Base-by-base conservation (phyloP, 2,329 filamentous ascomycete species). In the Penicillium frequentans region DNA sequence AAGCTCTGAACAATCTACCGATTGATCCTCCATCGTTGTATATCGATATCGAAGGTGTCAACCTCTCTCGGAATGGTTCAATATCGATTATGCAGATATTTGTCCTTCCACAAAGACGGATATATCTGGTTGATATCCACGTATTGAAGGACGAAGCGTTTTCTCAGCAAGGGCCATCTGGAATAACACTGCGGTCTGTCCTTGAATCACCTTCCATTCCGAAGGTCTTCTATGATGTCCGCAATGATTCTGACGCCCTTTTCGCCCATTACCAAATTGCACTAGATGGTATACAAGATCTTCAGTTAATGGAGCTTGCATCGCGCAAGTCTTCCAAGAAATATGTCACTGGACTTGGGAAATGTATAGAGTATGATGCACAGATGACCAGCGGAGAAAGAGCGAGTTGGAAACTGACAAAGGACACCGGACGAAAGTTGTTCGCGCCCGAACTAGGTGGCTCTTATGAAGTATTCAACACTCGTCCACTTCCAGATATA, bases 221-320 rank as follows among this genome's bases (percentile, higher is more conserved):
- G 0, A 86, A 86, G 60, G 79, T 81, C 29, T 77, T 86, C 57
- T 86, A 85, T 62, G 84, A 87, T 57, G 74, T 87, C 16, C 81
- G 83, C 2, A 83, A 82, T 59, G 82, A 86, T 62, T 83, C 84
- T 0, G 81, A 86, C 61, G 83, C 84, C 0, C 68, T 87, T 0
- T 84, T 74, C 63, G 65, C 44, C 45, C 79, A 77, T 33, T 85
- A 71, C 59, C 42, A 64, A 0, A 73, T 87, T 58, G 24, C 55
- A 0, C 62, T 86, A 0, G 56, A 61, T 0, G 78, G 81, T 0
- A 64, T 86, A 10, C 58, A 78, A 3, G 83, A 87, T 61, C 52
- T 87, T 0, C 83, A 87, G 64, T 72, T 87, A 0, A 81, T 86
- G 77, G 82, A 86, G 64, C 62, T 80, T 3, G 82, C 77, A 0